A percentile compares a stretch with the other conserved stretches of the same genome.
Evolutionary conservation across 768 basidiomycete species (phyloP).

Genomic region (Amanita pallidorosea): DNA sequence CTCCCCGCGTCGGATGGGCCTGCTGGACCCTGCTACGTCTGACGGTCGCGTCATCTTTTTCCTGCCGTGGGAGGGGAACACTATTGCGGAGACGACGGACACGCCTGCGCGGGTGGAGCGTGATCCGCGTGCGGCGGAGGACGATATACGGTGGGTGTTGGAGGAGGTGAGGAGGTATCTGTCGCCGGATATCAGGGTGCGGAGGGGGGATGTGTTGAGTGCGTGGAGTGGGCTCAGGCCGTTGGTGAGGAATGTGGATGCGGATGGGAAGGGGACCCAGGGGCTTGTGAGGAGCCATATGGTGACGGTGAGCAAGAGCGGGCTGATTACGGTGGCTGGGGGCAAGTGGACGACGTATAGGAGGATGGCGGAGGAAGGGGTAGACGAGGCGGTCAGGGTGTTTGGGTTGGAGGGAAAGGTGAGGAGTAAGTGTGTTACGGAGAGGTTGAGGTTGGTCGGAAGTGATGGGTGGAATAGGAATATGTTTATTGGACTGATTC

Average conservation of each 20-base stretch:
- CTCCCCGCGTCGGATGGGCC: constrained; percentile 88
- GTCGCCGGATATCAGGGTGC: constrained; percentile 84
- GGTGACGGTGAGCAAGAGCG: constrained; percentile 71
- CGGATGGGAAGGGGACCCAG: constrained; percentile 47
- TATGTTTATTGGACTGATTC: constrained; percentile 95
- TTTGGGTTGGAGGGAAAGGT: constrained; percentile 53
- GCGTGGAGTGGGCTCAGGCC: constrained; percentile 94
- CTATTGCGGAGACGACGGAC: constrained; percentile 96
- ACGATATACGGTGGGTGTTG: constrained; percentile 95
- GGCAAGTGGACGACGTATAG: constrained; percentile 99
- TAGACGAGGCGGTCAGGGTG: constrained; percentile 75
- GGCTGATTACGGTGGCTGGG: constrained; percentile 88
- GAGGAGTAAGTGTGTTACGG: constrained; percentile 64
- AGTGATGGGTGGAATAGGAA: constrained; percentile 91
- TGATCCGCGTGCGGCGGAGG: constrained; percentile 78
- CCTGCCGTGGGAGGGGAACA: constrained; percentile 97
- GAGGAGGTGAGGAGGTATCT: constrained; percentile 89
- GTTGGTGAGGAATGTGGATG: constrained; percentile 55
- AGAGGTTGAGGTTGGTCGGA: constrained; percentile 73
- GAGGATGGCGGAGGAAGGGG: constrained; percentile 92
- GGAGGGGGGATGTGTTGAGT: constrained; percentile 88
- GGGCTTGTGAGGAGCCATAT: constrained; percentile 90
- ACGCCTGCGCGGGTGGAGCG: constrained; percentile 58
- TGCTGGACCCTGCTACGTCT: constrained; percentile 89
- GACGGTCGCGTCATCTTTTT: constrained; percentile 99